Evolutionary conservation across 164 flowering plant genomes (phyloP), one percentile per base, ranked within the genome.

Genomic region (Berberis thunbergii): DNA sequence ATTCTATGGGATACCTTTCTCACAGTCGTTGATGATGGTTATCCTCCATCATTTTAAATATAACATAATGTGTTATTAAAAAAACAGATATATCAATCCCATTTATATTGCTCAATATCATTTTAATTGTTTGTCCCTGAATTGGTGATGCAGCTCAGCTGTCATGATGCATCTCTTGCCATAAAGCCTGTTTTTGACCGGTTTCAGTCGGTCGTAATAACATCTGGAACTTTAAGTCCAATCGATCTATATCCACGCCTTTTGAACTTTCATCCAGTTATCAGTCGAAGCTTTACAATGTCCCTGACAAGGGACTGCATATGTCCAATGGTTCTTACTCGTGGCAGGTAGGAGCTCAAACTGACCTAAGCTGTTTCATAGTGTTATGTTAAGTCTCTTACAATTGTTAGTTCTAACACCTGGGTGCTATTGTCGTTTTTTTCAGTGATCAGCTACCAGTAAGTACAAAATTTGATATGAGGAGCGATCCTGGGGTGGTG

Each of bases 131-230:
- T 9, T 69, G 39, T 11, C 60, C n/a, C 72, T 69, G 49, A 53
- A 26, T 4, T 72, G 57, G 39, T 53, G 38, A 62, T 78, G 45
- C 87, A 91, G 99, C 96, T 94, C 54, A 82, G 96, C 75, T 94
- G 99, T 65, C 97, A 94, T 77, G 98, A 94, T 83, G 99, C 99
- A 56, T 94, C 99, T 53, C 89, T 94, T 70, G 96, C 99, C 60
- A 91, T 94, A 76, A 87, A 84, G 80, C 99, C 99, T 49, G 97
- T 95, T 43, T 91, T 95, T 76, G 90, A 95, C 4, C 86, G 99
- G 46, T 95, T 95, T 75, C 97, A 95, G 56, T 84, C 99, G 4
- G 99, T 91, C 73, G 88, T 95, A 38, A 95, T 95, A 66, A 95
- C 99, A 26, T 95, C 99, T 69, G 99, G 99, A 60, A 95, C 99